Evolutionary conservation across 1,284 basidiomycete species (phyloP).

Genomic region (Moesziomyces aphidis): DNA sequence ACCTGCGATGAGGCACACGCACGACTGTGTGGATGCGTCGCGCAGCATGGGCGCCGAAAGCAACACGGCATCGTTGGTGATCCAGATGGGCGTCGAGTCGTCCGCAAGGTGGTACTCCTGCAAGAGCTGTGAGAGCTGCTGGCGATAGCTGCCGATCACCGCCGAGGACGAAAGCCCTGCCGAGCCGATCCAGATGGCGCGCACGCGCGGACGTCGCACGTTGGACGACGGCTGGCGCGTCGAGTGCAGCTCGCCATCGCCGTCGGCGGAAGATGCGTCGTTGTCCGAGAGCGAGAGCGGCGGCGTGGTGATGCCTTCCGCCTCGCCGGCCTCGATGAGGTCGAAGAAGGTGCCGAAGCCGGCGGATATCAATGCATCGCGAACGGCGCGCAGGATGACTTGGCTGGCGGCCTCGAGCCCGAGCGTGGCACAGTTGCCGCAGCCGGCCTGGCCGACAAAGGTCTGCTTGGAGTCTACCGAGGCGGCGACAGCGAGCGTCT

Average conservation of each 20-base stretch:
- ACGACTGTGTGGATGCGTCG: constrained; percentile 25
- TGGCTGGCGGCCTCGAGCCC: constrained; percentile 40
- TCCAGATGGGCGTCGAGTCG: constrained; percentile 40
- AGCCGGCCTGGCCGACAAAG: constrained; percentile 41
- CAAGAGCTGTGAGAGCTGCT: constrained; percentile 28
- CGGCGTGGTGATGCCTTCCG: constrained; percentile 44
- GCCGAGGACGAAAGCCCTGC: constrained; percentile 34
- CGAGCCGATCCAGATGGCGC: constrained; percentile 47
- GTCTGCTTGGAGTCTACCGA: constrained; percentile 24
- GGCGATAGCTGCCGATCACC: constrained; percentile 29
- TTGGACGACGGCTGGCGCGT: not conserved
- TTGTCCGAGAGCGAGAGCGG: constrained; percentile 41
- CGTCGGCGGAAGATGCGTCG: constrained; percentile 31
- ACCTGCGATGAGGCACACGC: constrained; percentile 47
- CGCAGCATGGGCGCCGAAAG: constrained; percentile 44
- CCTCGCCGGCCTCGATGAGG: constrained; percentile 42
- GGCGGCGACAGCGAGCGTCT: constrained; percentile 46
- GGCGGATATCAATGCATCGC: constrained; percentile 32
- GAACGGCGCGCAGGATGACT: constrained; percentile 42
- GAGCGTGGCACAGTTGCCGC: constrained; percentile 47
- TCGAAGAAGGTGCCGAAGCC: constrained; percentile 47
- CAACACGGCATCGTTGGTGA: constrained; percentile 48
- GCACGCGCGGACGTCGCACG: constrained; percentile 20
- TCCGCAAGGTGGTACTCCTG: constrained; percentile 32
- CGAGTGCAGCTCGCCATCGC: constrained; percentile 9